phyloP scores from a whole-genome alignment of 2,329 filamentous ascomycete genomes.

The Xylogone sp. region DNA sequence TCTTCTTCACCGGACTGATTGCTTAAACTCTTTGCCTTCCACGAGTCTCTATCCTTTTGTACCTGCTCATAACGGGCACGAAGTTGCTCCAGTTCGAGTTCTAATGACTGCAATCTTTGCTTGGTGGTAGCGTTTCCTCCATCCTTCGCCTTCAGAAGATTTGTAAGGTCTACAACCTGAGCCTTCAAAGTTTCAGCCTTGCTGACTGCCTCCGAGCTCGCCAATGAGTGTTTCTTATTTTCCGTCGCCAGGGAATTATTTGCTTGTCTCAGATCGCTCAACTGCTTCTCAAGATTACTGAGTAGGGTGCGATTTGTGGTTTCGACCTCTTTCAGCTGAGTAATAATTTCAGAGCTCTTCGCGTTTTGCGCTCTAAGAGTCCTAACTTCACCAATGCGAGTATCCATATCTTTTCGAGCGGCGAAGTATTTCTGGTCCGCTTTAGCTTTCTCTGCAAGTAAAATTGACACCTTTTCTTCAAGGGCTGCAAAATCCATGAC shows the following conservation, averaged over 20 bases:
- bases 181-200: slow-evolving; percentile 68
- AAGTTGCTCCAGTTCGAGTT: slow-evolving; percentile 75
- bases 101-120: slow-evolving; percentile 57
- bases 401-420: slow-evolving; percentile 90
- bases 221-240: slow-evolving; percentile 70
- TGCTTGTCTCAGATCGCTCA: slow-evolving; percentile 76
- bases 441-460: slow-evolving; percentile 88
- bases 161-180: slow-evolving; percentile 74
- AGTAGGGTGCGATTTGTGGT: slow-evolving; percentile 70
- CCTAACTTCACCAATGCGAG: slow-evolving; percentile 75
- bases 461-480: slow-evolving; percentile 72
- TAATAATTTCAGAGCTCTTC: slow-evolving; percentile 90
- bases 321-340: slow-evolving; percentile 89
- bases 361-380: slow-evolving; percentile 76
- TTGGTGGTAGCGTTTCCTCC: slow-evolving; percentile 46
- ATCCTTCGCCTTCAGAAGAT: slow-evolving; percentile 73
- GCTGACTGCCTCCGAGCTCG: slow-evolving; percentile 65
- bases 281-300: slow-evolving; percentile 85
- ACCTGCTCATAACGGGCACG: slow-evolving; percentile 73
- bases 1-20: slow-evolving; percentile 81
- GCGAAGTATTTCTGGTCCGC: slow-evolving; percentile 98
- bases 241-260: slow-evolving; percentile 69
- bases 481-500: slow-evolving; percentile 70
- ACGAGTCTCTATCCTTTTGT: slow-evolving; percentile 78
- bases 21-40: slow-evolving; percentile 78